Percentiles rank a stretch among this genome's conserved stretches.
Conservation (phyloP, 352 stramenopile species). For the Elongisporangium undulatum region DNA sequence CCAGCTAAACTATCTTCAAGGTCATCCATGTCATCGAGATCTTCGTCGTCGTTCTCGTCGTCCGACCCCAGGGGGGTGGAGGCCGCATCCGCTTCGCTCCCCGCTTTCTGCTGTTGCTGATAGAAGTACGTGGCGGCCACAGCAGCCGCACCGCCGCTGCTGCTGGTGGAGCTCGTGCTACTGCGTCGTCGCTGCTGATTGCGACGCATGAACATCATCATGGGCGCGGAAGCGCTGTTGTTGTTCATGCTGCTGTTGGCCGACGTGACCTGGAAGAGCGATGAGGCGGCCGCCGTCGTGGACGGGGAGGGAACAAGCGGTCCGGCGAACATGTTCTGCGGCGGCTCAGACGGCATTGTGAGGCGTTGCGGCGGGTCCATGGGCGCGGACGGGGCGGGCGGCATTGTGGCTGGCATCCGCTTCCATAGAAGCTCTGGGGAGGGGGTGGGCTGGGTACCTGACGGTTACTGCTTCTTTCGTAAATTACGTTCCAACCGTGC, state of each 20-base stretch:
- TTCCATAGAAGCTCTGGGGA: neutral
- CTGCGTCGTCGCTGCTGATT: neutral
- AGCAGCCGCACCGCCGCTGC: neutral
- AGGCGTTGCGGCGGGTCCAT: neutral
- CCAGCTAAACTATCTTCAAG: neutral
- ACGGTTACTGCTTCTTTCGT: neutral
- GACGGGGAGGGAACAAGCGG: neutral
- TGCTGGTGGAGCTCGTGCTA: neutral
- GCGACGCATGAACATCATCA: neutral
- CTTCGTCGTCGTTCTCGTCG: neutral
- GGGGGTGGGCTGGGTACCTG: neutral
- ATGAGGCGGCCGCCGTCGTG: neutral
- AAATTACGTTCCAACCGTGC: neutral
- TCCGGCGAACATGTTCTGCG: neutral
- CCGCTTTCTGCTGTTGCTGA: neutral
- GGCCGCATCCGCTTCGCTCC: neutral
- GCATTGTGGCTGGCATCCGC: neutral
- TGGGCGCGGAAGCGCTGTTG: neutral
- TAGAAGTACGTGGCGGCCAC: neutral
- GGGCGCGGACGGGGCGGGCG: neutral
- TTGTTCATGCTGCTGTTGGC: neutral
- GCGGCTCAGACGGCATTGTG: neutral
- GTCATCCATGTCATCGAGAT: neutral
- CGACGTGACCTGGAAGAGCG: neutral
- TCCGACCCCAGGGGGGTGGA: neutral